Percentiles rank a stretch among this genome's conserved stretches.
Evolutionary conservation across 2,329 filamentous ascomycete species (phyloP).

Genomic region (Geosmithia morbida): DNA sequence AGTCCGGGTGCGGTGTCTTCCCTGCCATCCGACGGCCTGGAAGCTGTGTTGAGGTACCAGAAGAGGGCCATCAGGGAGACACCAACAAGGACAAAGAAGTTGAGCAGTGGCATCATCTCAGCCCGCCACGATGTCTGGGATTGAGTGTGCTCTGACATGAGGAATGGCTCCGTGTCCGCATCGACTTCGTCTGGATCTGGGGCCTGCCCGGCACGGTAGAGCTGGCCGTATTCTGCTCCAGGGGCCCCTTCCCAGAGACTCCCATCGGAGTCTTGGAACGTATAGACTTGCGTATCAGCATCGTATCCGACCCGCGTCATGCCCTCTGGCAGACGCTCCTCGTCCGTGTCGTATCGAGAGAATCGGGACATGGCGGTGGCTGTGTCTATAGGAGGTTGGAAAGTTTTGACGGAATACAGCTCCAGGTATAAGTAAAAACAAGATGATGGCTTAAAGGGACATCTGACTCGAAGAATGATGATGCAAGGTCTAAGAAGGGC

Average conservation of each 20-base stretch:
- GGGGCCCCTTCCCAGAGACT: conserved; percentile 33
- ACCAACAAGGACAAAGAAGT: conserved; percentile 40
- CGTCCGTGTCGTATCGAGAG: conserved; percentile 29
- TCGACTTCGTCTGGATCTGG: conserved; percentile 5
- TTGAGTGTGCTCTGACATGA: conserved; percentile 6
- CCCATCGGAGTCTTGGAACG: conserved; percentile 32
- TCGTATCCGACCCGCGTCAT: conserved; percentile 42
- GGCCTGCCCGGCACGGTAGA: conserved; percentile 22
- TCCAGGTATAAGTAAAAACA: not conserved
- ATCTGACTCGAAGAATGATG: not conserved
- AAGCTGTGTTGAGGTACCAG: conserved; percentile 26
- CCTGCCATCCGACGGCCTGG: conserved; percentile 6
- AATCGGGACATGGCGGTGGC: conserved; percentile 22
- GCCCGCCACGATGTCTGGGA: conserved; percentile 28
- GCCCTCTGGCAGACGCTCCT: conserved; percentile 37
- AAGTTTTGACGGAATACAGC: not conserved
- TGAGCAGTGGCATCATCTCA: conserved; percentile 39
- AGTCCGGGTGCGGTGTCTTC: not conserved
- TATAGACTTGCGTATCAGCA: conserved; percentile 37
- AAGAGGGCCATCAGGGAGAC: conserved; percentile 34
- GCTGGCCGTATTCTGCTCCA: conserved; percentile 31
- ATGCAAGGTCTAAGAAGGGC: not conserved
- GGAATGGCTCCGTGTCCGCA: conserved; percentile 15
- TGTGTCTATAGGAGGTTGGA: not conserved
- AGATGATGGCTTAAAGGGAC: not conserved